These are phyloP conservation scores for Aspergillus pseudoviridinutans DNA, from an alignment of 2,329 filamentous ascomycete species.

Conservation along the genomic window DNA sequence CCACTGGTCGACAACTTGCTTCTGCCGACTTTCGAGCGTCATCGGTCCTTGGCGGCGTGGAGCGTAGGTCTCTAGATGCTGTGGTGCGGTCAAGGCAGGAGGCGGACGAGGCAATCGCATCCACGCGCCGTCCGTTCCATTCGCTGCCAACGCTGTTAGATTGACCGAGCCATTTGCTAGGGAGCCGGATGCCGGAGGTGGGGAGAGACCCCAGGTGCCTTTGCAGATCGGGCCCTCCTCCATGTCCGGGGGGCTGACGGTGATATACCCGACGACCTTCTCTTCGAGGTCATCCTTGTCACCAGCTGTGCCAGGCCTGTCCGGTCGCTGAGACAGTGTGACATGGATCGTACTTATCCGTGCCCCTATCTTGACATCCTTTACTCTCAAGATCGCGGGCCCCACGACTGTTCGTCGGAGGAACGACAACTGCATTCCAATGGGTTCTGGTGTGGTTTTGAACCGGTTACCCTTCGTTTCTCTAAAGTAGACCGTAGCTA, in stretches of 20 bases:
- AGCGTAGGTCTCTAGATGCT: not conserved
- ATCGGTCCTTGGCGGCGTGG: not conserved
- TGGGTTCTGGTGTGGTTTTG: conserved; percentile 47
- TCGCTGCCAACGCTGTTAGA: not conserved
- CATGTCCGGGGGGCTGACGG: conserved; percentile 39
- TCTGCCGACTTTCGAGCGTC: not conserved
- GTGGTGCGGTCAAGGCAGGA: not conserved
- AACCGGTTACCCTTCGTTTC: conserved; percentile 50
- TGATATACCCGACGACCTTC: conserved; percentile 62
- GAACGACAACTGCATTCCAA: conserved; percentile 60
- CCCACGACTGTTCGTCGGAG: conserved; percentile 56
- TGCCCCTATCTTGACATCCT: conserved; percentile 58
- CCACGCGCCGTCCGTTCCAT: not conserved
- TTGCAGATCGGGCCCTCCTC: not conserved
- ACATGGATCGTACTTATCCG: conserved; percentile 59
- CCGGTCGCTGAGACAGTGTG: conserved; percentile 40
- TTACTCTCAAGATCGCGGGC: conserved; percentile 51
- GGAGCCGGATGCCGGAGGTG: not conserved
- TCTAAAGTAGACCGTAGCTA: conserved; percentile 55
- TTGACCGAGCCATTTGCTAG: not conserved
- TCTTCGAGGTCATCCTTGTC: conserved; percentile 38
- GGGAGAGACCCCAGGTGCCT: not conserved
- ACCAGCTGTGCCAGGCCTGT: conserved; percentile 3
- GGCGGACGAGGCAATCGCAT: not conserved
- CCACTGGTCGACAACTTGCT: conserved; percentile 5